Percentiles rank a stretch among this genome's conserved stretches.
Evolutionary conservation across 164 flowering plant species (phyloP).

Genomic region (Umbellularia californica): DNA sequence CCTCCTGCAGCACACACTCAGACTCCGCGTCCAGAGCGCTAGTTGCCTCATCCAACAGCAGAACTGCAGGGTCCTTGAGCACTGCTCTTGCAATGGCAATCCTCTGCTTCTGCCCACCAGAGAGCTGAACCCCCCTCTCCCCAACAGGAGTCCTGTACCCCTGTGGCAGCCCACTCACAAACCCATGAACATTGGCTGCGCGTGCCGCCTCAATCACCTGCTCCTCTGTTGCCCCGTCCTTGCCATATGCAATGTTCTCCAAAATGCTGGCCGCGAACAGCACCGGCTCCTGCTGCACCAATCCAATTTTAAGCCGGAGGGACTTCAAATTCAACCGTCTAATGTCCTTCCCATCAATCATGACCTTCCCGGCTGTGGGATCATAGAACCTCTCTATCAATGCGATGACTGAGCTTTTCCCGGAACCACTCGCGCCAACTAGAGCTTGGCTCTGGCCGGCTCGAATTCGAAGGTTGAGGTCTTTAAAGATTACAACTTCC

Average conservation of each 20-base stretch:
- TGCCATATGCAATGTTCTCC: constrained; percentile 91
- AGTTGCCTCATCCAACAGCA: constrained; percentile 89
- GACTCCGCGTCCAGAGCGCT: constrained; percentile 94
- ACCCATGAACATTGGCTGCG: constrained; percentile 78
- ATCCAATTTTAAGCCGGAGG: constrained; percentile 66
- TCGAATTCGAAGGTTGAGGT: constrained; percentile 66
- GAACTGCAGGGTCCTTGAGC: constrained; percentile 74
- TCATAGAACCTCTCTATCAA: constrained; percentile 89
- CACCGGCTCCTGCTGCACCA: constrained; percentile 94
- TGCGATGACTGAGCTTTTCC: constrained; percentile 88
- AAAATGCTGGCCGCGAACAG: constrained; percentile 82
- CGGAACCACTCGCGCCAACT: constrained; percentile 97
- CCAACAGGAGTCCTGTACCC: constrained; percentile 90
- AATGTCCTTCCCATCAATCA: constrained; percentile 90
- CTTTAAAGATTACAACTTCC: constrained; percentile 66
- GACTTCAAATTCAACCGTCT: constrained; percentile 64
- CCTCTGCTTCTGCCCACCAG: constrained; percentile 96
- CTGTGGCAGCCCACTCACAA: constrained; percentile 77
- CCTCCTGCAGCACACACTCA: constrained; percentile 84
- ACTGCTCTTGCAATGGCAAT: constrained; percentile 95
- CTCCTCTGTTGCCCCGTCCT: constrained; percentile 83
- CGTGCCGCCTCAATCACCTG: constrained; percentile 88
- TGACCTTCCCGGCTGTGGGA: constrained; percentile 71
- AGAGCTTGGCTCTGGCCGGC: constrained; percentile 93
- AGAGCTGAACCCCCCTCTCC: constrained; percentile 92